Evolutionary conservation across 208 protist genomes (phyloP).

Genomic region (Crithidia sp.): DNA sequence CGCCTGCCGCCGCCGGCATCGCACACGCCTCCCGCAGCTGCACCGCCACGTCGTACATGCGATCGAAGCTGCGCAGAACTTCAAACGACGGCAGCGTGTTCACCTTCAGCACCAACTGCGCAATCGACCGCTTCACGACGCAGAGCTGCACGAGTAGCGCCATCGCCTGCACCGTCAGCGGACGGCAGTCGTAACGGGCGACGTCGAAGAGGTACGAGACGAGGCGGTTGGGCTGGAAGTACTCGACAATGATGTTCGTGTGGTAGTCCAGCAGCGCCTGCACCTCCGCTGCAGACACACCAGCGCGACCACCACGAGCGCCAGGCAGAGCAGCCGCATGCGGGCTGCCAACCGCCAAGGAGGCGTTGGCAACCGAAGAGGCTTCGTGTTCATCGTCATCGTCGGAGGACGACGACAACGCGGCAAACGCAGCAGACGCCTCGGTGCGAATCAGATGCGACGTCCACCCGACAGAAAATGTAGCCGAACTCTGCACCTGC

Average conservation of each 20-base stretch:
- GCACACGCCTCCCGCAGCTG: constrained; percentile 23
- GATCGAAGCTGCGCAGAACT: constrained; percentile 64
- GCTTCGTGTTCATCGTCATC: not conserved
- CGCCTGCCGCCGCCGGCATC: not conserved
- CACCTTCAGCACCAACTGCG: constrained; percentile 65
- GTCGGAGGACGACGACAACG: constrained; percentile 8
- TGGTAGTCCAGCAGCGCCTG: constrained; percentile 50
- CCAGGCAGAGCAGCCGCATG: no score
- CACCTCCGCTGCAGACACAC: constrained; percentile 37
- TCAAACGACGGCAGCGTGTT: constrained; percentile 69
- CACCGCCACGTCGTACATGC: constrained; percentile 62
- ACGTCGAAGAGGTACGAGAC: constrained; percentile 74
- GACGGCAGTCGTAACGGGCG: constrained; percentile 52
- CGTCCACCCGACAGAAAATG: constrained; percentile 11
- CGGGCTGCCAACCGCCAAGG: not conserved
- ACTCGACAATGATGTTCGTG: constrained; percentile 35
- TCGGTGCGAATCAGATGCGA: constrained; percentile 7
- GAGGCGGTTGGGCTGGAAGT: constrained; percentile 48
- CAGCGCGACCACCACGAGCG: no score
- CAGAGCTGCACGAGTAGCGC: constrained; percentile 72
- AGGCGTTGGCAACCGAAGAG: not conserved
- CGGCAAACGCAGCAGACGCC: not conserved
- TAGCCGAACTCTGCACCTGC: not conserved
- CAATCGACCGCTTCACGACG: constrained; percentile 59
- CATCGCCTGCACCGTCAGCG: constrained; percentile 69